These are phyloP conservation scores for Haplosporangium gracile DNA, from an alignment of 192 early-diverging fungal genomes.

Conservation along the genomic window DNA sequence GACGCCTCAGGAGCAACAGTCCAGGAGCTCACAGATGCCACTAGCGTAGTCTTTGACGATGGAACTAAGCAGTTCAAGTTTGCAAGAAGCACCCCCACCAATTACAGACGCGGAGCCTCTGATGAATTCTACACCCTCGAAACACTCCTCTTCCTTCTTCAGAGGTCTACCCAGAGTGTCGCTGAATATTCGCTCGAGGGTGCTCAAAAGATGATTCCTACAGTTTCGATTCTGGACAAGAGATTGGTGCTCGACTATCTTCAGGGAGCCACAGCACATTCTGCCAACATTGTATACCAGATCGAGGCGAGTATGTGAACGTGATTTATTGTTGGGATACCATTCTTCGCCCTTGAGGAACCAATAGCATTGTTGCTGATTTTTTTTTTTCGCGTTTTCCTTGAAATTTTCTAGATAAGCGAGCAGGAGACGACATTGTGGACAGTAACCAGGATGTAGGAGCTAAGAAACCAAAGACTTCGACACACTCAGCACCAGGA, in stretches of 20 bases:
- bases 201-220: conserved; percentile 68
- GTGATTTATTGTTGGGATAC: neutral
- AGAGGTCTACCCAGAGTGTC: conserved; percentile 72
- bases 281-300: conserved; percentile 53
- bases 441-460: conserved; percentile 49
- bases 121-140: conserved; percentile 77
- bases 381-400: conserved; percentile 18
- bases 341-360: neutral
- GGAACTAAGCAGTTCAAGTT: conserved; percentile 61
- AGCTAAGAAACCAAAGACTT: conserved; percentile 53
- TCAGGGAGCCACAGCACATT: conserved; percentile 66
- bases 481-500: conserved; percentile 19
- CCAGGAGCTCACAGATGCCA: conserved; percentile 59
- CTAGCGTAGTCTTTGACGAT: conserved; percentile 70
- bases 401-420: conserved; percentile 23
- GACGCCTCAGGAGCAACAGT: conserved; percentile 57
- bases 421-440: conserved; percentile 49
- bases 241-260: conserved; percentile 79
- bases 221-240: conserved; percentile 83
- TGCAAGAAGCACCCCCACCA: conserved; percentile 68
- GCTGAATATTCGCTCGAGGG: conserved; percentile 80
- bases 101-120: conserved; percentile 67
- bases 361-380: neutral
- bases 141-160: conserved; percentile 79
- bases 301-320: conserved; percentile 31